Conservation (phyloP, 2,329 filamentous ascomycete genomes). For the Aspergillus eucalypticola region DNA sequence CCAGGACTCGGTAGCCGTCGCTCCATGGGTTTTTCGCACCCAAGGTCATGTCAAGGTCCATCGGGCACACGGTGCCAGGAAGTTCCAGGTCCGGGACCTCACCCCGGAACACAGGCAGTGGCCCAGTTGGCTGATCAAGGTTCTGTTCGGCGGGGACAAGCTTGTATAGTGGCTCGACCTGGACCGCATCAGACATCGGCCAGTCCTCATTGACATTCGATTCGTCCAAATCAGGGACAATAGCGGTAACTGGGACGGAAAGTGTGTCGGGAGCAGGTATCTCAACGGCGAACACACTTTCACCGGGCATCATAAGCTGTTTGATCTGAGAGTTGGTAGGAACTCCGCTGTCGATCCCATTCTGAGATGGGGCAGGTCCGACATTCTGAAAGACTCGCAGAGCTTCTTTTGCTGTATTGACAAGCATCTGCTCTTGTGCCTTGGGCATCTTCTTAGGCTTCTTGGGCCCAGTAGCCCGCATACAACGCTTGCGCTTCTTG, state of each 20-base stretch:
- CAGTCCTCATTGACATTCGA: background rate
- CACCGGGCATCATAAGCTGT: no score
- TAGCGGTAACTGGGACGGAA: background rate
- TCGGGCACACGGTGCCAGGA: background rate
- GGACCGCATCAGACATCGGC: background rate
- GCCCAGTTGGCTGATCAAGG: background rate
- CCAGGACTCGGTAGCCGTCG: background rate
- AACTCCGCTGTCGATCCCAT: background rate
- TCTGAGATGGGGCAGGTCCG: background rate
- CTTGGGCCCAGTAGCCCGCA: background rate
- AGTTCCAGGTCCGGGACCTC: slow-evolving; percentile 8
- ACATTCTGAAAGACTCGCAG: background rate
- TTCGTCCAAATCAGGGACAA: background rate
- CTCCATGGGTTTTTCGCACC: background rate
- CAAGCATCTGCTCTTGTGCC: background rate
- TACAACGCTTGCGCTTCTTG: background rate
- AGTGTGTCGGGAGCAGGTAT: background rate
- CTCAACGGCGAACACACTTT: background rate
- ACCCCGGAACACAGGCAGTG: slow-evolving; percentile 8
- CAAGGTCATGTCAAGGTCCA: slow-evolving; percentile 9
- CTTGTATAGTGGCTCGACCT: background rate
- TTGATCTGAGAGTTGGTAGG: no score
- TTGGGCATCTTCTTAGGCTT: background rate
- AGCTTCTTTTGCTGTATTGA: background rate
- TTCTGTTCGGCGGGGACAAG: slow-evolving; percentile 3